Conservation (phyloP, 169 alveolate species). For the Toxoplasma gondii region DNA sequence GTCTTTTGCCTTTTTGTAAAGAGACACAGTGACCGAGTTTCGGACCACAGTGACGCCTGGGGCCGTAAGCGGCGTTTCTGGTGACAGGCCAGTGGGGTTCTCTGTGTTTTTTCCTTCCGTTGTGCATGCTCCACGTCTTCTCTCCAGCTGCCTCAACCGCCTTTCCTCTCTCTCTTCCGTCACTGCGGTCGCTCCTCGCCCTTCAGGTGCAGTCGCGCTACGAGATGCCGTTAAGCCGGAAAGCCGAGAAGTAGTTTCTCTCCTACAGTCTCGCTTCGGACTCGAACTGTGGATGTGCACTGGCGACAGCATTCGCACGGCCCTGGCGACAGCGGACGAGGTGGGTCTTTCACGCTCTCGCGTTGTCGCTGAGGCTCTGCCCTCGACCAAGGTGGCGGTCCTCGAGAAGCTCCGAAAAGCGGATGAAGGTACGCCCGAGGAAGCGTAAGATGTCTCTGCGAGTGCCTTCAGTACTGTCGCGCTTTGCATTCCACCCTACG, state of each 20-base stretch:
- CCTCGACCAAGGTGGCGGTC: neutral
- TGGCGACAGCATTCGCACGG: conserved; percentile 30
- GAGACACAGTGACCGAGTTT: too few species aligned
- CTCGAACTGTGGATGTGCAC: conserved; percentile 31
- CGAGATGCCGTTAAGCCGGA: neutral
- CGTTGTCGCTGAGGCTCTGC: conserved; percentile 30
- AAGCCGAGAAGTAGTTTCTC: neutral
- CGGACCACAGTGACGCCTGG: too few species aligned
- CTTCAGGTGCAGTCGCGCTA: conserved; percentile 11
- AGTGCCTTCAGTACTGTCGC: neutral
- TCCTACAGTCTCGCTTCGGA: neutral
- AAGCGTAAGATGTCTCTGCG: neutral
- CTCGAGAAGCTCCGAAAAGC: neutral
- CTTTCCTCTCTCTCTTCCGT: too few species aligned
- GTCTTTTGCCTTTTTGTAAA: too few species aligned
- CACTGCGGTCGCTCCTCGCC: too few species aligned
- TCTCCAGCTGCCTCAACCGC: too few species aligned
- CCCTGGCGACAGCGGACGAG: neutral
- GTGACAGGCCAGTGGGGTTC: too few species aligned
- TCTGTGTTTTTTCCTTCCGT: too few species aligned
- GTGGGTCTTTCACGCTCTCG: neutral
- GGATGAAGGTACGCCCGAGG: neutral
- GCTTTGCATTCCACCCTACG: neutral
- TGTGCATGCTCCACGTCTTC: too few species aligned
- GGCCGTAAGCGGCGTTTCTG: too few species aligned